Evolutionary conservation across 208 protist species (phyloP), one percentile per base, ranked within the genome.

Genomic region (Wallacemonas collosoma): DNA sequence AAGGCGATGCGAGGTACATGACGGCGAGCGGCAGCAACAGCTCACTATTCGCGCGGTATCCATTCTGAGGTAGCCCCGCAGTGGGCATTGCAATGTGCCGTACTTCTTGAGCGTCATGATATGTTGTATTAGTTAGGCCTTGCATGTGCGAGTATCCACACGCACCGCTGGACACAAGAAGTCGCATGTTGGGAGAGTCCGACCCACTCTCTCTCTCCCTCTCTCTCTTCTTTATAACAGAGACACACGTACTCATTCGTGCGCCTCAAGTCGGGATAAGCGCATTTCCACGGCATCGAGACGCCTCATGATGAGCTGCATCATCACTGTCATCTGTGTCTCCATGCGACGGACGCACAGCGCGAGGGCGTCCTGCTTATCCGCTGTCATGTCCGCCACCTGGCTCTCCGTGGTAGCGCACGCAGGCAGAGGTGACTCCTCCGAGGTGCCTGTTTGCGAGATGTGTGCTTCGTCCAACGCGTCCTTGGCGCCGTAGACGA

Each of bases 231-330:
- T 26, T 26, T 0, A 26, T 26, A 26, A 0, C 26, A 26, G 26
- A 26, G 26, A 26, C 45, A 12, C 45, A 12, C 38, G 56, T 62
- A 0, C 43, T 55, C 43, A 26, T 47, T 47, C 61, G 7, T 43
- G 44, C 9, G n/a, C 47, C 50, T 82, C 77, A 8, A 82, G 62
- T n/a, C 55, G 53, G 38, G n/a, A 17, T 2, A 81, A 35, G 3
- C 80, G 72, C 8, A 5, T 51, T 58, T 85, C 80, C 60, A 81
- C 9, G 2, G 55, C 44, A 1, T 61, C 71, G 5, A 85, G 63
- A 11, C 75, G 75, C 7, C 50, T 48, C 48, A 68, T 55, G 11
- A 85, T 57, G 5, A 73, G 51, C 43, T 60, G 36, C 72, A 79
- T 70, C 43, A 66, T 71, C 15, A 65, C 17, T 0, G 55, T 63